Evolutionary conservation across 352 stramenopile species (phyloP).

Genomic region (Globisporangium megalacanthum): DNA sequence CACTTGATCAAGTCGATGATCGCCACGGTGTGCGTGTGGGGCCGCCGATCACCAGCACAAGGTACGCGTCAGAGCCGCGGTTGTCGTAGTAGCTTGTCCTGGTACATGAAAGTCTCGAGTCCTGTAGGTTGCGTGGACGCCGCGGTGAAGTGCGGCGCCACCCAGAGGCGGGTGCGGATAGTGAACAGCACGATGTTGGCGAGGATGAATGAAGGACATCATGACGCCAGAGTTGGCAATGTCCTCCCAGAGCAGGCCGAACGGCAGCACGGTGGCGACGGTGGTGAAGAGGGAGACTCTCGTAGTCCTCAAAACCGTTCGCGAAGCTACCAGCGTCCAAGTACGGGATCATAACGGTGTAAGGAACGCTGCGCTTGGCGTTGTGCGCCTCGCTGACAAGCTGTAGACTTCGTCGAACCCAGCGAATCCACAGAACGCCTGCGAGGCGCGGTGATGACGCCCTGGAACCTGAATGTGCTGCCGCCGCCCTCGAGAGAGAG

Average conservation of each 20-base stretch:
- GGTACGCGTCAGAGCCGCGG: conserved; percentile 21
- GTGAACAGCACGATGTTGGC: conserved; percentile 73
- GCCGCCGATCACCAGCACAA: conserved; percentile 44
- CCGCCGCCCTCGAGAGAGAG: conserved; percentile 1
- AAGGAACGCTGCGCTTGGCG: conserved; percentile 61
- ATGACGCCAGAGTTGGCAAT: conserved; percentile 87
- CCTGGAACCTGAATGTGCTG: conserved; percentile 27
- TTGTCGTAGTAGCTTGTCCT: conserved; percentile 72
- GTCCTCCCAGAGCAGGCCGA: conserved; percentile 81
- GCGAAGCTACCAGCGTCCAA: conserved; percentile 24
- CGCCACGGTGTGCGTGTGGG: conserved; percentile 21
- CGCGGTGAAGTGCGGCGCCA: conserved; percentile 36
- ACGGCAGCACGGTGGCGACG: conserved; percentile 71
- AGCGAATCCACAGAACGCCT: conserved; percentile 92
- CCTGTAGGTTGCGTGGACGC: conserved; percentile 30
- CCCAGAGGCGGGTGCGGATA: conserved; percentile 55
- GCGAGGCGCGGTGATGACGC: conserved; percentile 69
- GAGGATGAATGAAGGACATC: conserved; percentile 88
- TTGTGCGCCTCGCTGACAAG: conserved; percentile 69
- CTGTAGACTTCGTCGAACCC: conserved; percentile 94
- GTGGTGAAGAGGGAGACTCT: conserved; percentile 56
- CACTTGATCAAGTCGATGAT: conserved; percentile 54
- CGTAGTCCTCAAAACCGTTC: conserved; percentile 33
- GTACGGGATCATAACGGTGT: conserved; percentile 46
- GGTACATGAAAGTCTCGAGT: conserved; percentile 58